Base-by-base conservation (phyloP, 257 asterid species). In the Solanum corneliomulleri region DNA sequence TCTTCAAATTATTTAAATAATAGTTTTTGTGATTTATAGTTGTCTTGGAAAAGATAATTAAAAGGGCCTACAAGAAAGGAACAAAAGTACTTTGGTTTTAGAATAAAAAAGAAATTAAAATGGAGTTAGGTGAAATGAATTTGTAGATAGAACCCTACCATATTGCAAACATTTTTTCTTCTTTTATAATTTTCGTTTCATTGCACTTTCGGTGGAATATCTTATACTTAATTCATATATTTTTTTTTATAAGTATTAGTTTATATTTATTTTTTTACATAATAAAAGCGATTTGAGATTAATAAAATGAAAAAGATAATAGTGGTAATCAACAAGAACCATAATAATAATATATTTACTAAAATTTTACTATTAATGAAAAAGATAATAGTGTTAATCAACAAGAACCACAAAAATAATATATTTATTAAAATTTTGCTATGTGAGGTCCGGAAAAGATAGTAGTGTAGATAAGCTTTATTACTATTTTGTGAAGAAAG, bases 21-120 rank as follows among this genome's bases (percentile, higher is more conserved):
- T 69, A 6, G n/a, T 1, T 47, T 78, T 9, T 45, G 16, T 47
- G 25, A n/a, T 45, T 78, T 78, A 44, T 42, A 77, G 41, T 44
- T 47, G 42, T 47, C 84, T 18, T 21, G 25, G 27, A 47, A 29
- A 31, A 49, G 66, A 27, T 27, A 2, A 31, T 7, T 29, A 49
- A 49, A 80, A 29, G 44, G 69, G 20, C 66, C 85, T 49, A 80
- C 68, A 27, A 29, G 18, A 71, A 80, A 80, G 84, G 18, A 80
- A 7, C 85, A 80, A 47, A 80, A 10, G 66, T 47, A 80, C 23
- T 47, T 47, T 45, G 15, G 3, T 25, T 78, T 78, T 21, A 21
- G 11, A 39, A 23, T 13, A 37, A 6, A 39, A 5, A 75, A 66
- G 21, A 66, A 66, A 52, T 52, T 18, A 52, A 56, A 58, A 58